Evolutionary conservation across 2,329 filamentous ascomycete species (phyloP).

Genomic region (Beauveria rudraprayagi): DNA sequence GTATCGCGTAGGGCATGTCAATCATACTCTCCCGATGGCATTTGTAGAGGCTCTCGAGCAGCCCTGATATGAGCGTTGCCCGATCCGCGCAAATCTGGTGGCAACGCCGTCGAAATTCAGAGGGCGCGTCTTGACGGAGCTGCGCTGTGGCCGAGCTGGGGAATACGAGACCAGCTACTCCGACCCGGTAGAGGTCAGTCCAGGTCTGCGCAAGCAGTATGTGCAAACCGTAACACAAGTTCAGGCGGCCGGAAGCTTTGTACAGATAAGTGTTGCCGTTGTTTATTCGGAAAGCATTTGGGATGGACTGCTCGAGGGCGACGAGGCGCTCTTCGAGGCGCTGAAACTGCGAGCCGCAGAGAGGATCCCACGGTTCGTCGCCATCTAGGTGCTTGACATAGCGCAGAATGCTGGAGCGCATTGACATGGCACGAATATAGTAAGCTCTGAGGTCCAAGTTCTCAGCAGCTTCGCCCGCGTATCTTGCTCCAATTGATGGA

Average conservation of each 20-base stretch:
- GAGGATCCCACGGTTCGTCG: constrained; percentile 7
- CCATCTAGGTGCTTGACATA: constrained; percentile 8
- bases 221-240: constrained; percentile 8
- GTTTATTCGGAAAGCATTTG: neutral
- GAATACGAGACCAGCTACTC: constrained; percentile 6
- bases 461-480: neutral
- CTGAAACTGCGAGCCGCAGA: constrained; percentile 3
- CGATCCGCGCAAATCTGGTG: constrained; percentile 2
- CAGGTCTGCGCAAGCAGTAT: constrained; percentile 9
- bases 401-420: constrained; percentile 4
- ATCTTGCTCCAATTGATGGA: neutral
- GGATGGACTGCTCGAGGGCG: neutral
- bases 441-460: neutral
- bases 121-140: constrained; percentile 3
- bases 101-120: neutral
- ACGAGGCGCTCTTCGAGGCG: neutral
- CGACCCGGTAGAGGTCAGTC: constrained; percentile 9
- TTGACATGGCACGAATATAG: constrained; percentile 5
- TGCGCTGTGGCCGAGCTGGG: constrained; percentile 2
- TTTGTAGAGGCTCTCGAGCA: constrained; percentile 1
- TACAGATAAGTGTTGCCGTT: constrained; percentile 5
- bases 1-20: constrained; percentile 7
- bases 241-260: constrained; percentile 6
- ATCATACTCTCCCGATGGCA: constrained; percentile 9
- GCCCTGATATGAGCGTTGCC: neutral